Conservation (phyloP, 495 filamentous ascomycete genomes). For the Xylaria bambusicola region DNA sequence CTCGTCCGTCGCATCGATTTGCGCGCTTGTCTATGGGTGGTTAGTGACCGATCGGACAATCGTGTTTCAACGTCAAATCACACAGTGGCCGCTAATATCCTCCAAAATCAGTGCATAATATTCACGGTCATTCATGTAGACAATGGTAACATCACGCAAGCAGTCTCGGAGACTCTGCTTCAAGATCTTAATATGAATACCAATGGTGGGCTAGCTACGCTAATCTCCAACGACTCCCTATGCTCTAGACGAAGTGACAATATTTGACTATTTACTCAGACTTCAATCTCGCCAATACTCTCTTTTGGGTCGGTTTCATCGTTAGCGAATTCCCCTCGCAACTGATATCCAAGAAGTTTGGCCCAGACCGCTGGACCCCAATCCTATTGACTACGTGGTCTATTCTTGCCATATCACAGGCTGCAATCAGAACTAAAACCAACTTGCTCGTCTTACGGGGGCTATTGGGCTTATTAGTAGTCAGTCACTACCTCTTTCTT, state of each 20-base stretch:
- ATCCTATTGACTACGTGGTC: not conserved
- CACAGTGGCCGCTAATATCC: no score
- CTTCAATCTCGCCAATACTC: not conserved
- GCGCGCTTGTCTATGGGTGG: conserved; percentile 17
- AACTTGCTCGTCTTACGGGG: not conserved
- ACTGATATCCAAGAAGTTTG: conserved; percentile 70
- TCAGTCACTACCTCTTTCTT: no score
- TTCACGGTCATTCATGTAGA: conserved; percentile 74
- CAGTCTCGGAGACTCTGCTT: conserved; percentile 43
- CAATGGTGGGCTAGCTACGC: not conserved
- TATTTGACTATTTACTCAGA: no score
- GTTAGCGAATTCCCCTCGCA: conserved; percentile 70
- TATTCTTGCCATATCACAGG: not conserved
- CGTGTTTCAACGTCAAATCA: no score
- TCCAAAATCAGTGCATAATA: conserved; percentile 53
- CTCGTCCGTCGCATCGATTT: conserved; percentile 57
- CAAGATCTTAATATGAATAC: not conserved
- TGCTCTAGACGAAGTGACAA: no score
- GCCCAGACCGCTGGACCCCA: conserved; percentile 76
- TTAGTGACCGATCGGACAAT: no score
- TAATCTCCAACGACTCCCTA: not conserved
- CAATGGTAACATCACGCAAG: conserved; percentile 65
- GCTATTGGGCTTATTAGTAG: not conserved
- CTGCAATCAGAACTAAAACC: not conserved
- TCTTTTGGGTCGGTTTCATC: not conserved